phyloP scores from a whole-genome alignment of 2,329 filamentous ascomycete species.

The Colletotrichum godetiae region DNA sequence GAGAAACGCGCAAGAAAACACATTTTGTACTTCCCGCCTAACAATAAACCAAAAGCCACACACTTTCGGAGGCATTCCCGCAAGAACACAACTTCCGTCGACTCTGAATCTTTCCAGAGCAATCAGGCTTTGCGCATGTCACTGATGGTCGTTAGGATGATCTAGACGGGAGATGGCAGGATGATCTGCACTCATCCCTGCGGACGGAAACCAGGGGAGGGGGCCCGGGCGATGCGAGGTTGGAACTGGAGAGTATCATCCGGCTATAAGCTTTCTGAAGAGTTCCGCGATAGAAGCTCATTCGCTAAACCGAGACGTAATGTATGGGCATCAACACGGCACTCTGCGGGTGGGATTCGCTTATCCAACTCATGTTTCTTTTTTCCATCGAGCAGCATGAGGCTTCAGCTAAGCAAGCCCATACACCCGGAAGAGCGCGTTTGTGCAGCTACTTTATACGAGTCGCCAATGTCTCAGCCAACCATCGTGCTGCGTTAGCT shows the following conservation, averaged over 20 bases:
- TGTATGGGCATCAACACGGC: background rate
- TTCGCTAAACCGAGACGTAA: constrained; percentile 7
- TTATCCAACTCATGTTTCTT: constrained; percentile 14
- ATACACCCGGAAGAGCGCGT: background rate
- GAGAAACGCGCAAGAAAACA: constrained; percentile 2
- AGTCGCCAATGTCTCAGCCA: background rate
- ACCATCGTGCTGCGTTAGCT: background rate
- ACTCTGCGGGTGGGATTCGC: background rate
- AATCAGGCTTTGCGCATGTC: background rate
- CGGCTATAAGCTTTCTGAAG: background rate
- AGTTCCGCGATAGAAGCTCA: background rate
- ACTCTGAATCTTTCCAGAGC: background rate
- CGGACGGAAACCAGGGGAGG: background rate
- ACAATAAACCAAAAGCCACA: background rate
- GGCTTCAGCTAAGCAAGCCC: constrained; percentile 11
- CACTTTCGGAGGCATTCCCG: background rate
- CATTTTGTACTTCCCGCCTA: background rate
- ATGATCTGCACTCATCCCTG: constrained; percentile 29
- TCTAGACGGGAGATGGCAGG: constrained; percentile 3
- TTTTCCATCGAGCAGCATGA: background rate
- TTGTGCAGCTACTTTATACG: background rate
- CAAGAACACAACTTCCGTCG: background rate
- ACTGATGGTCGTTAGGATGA: background rate
- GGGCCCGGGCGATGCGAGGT: background rate
- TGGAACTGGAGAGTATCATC: constrained; percentile 1